Evolutionary conservation across 345 rosid genomes (phyloP), one percentile per base, ranked within the genome.

Genomic region (Reutealis trisperma): DNA sequence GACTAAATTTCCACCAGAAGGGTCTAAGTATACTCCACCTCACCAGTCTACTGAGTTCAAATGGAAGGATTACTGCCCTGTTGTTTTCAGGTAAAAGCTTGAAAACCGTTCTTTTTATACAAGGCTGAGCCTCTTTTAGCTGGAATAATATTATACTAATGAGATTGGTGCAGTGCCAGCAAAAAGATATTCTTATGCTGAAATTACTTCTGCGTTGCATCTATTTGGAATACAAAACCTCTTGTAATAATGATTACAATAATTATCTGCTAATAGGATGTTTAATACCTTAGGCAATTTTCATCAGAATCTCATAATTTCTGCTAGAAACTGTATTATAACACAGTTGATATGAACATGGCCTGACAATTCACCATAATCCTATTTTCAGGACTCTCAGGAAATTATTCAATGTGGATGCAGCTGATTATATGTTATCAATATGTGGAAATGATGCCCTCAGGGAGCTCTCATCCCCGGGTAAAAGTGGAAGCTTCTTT

Each of bases 51-150:
- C 84, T 52, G 99, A 96, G 74, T 96, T 96, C 81, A 93, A 77
- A 81, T 96, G 99, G 99, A 96, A 96, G 82, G 99, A 96, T 70
- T 96, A 96, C 78, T 93, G 99, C 67, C 99, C 98, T 16, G 88
- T 96, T 73, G 99, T 94, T 78, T 96, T 96, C 90, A 92, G 99
- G 99, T 96, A 61, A 55, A 77, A 60, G 42, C 75, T 58, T 72
- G 10, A 42, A 49, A 44, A 41, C 66, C 74, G 18, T 37, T 22
- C 12, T 13, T 71, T 61, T 25, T 70, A 65, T 52, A 22, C 22
- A 69, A 75, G 66, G 72, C 45, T 19, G 7, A 24, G 61, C 61
- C 63, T 6, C 27, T 32, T 57, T 44, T 73, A 19, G 70, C 18
- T 27, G 24, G 27, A 45, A 73, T 25, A 14, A 15, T n/a, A 13